Base-by-base conservation (phyloP, 768 basidiomycete species). In the Collybiopsis luxurians region DNA sequence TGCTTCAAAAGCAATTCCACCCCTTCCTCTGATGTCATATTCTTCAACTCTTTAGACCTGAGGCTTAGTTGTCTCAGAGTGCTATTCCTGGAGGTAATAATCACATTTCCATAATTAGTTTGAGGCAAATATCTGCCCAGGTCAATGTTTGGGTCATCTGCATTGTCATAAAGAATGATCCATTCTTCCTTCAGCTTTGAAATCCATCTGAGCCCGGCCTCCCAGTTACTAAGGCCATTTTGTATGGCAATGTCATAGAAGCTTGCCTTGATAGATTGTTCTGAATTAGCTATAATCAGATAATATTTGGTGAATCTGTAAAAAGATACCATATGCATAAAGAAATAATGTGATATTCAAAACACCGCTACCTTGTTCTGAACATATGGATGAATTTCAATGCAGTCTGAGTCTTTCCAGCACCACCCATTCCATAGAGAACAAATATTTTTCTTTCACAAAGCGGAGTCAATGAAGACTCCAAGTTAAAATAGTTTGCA, bases 161-260 rank as follows among this genome's bases (percentile, higher is more conserved):
- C 58, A 44, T 56, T 51, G 30, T 59, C 58, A 39, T 56, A 50
- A 4, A 59, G 11, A 15, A 59, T 19, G 15, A 59, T n/a, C 58
- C 58, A 59, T 43, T 56, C 19, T 34, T 59, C 54, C 23, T 47
- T 9, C 24, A 28, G 15, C 12, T 24, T 13, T 17, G 21, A 9
- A 10, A 55, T 21, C 53, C 53, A 55, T 12, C 45, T n/a, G 5
- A 44, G 26, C 21, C 38, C 53, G 11, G 42, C 26, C 24, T 55
- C 0, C 51, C 51, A 46, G 48, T 12, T 11, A 13, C 15, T 13
- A 4, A 4, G 17, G 30, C 43, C 53, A 46, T 21, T 36, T 7
- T 13, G 17, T 4, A 15, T 45, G 2, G 43, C 53, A 55, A 55
- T 55, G n/a, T 34, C 43, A n/a, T n/a, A n/a, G n/a, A n/a, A n/a